A percentile compares a stretch with the other conserved stretches of the same genome.
These are phyloP conservation scores for Melaleuca quinquenervia DNA, from an alignment of 345 rosid species.

Conservation along the genomic window DNA sequence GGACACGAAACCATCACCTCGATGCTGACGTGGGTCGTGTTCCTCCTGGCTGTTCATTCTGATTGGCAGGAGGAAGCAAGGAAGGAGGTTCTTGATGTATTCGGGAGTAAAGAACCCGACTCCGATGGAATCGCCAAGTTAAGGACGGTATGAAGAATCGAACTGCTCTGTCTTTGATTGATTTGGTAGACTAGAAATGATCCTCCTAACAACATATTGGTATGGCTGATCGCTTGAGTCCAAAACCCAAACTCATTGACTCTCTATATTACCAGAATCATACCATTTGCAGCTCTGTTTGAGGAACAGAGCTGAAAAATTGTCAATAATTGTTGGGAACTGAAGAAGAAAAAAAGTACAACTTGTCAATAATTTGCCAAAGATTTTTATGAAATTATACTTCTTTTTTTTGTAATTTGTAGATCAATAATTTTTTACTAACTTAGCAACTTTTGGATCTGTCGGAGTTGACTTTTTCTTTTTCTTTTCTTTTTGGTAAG, in stretches of 20 bases:
- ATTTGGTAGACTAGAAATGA: neutral
- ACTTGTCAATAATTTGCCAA: neutral
- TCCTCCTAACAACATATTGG: neutral
- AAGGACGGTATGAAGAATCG: neutral
- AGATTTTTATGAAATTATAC: no score
- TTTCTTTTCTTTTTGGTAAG: no score
- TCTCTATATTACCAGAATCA: neutral
- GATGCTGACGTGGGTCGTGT: constrained; percentile 13
- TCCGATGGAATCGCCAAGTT: neutral
- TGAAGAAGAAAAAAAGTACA: no score
- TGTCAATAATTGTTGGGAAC: no score
- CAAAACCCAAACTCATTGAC: neutral
- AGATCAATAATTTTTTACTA: neutral
- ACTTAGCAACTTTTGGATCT: neutral
- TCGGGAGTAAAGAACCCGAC: neutral
- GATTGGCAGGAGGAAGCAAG: constrained; percentile 26
- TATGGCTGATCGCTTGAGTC: neutral
- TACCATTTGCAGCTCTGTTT: neutral
- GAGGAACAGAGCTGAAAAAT: neutral
- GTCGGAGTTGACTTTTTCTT: no score
- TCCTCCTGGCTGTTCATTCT: constrained; percentile 15
- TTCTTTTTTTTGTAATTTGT: no score
- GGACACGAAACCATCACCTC: neutral
- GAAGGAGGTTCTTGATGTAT: constrained; percentile 6
- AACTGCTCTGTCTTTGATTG: neutral